Base-by-base conservation (phyloP, 2,329 filamentous ascomycete genomes). In the Colletotrichum zoysiae region DNA sequence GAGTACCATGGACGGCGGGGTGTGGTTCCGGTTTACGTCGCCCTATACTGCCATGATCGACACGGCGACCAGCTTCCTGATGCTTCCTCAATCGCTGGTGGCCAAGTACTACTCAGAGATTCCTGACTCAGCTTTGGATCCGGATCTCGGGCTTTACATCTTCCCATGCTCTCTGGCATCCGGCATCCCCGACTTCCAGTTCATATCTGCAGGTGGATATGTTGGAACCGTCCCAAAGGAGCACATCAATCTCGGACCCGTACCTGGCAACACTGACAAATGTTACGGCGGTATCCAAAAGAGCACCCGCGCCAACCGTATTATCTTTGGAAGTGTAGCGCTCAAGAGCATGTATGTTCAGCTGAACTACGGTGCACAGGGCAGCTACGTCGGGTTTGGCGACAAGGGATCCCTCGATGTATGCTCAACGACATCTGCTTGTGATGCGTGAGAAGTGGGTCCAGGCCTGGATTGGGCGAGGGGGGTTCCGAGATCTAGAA, bases 251-350 rank as follows among this genome's bases (percentile, higher is more conserved):
- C 91, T 89, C 76, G 84, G 88, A 1, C 79, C 84, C 18, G 81
- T 86, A 33, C 80, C 85, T 16, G 81, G 85, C 20, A 84, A 85
- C 14, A 82, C 82, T 2, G 85, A 85, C 38, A 85, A 79, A 67
- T 96, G 94, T 85, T 95, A 89, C 79, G 93, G 93, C 67, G 94
- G 93, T 60, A 87, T 97, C 74, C 94, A 96, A 84, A 85, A 82
- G 44, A 80, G 84, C 55, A 81, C 80, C 20, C 78, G 77, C 33
- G 76, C 84, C 61, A 77, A 78, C 1, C 86, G 91, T 74, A 89
- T 86, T 67, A 94, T 97, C 77, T 88, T 95, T 67, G 94, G 94
- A 12, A 93, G 95, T 73, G 86, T 93, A 67, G 93, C 95, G 83
- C 86, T 96, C 75, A 96, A 96, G 88, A 88, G 88, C 67, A 85